These are phyloP conservation scores for Steccherinum ochraceum DNA, from an alignment of 768 basidiomycete species.

Conservation along the genomic window DNA sequence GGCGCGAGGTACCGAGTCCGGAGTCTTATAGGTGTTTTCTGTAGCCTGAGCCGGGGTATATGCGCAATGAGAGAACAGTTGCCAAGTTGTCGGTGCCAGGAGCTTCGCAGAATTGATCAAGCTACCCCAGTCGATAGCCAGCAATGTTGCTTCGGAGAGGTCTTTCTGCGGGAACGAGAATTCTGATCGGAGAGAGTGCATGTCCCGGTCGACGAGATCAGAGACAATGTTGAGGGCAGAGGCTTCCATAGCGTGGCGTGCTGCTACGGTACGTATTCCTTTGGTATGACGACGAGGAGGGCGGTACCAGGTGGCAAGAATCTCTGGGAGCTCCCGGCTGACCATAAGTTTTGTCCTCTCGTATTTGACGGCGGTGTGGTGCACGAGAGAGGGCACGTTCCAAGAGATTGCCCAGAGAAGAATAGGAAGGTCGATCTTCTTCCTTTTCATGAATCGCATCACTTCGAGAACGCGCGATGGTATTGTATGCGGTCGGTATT, in stretches of 20 bases:
- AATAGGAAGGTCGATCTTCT: neutral
- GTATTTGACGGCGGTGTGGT: too few relatives aligned
- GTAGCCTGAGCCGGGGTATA: constrained; percentile 5
- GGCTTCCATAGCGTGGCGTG: neutral
- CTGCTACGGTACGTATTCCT: constrained; percentile 2
- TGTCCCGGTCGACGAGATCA: neutral
- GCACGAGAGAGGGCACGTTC: too few relatives aligned
- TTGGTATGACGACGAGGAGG: constrained; percentile 5
- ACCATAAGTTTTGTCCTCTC: constrained; percentile 1
- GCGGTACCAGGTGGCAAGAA: neutral
- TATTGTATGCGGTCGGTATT: too few relatives aligned
- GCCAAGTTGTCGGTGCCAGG: constrained; percentile 7
- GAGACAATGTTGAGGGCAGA: neutral
- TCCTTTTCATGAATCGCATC: neutral
- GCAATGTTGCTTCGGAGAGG: constrained; percentile 3
- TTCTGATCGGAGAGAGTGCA: neutral
- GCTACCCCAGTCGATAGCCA: constrained; percentile 1
- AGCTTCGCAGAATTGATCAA: neutral
- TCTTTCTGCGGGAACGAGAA: neutral
- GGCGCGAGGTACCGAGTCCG: constrained; percentile 4
- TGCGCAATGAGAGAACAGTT: neutral
- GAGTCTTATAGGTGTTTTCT: constrained; percentile 3
- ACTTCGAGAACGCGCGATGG: neutral
- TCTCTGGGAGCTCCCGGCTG: constrained; percentile 2
- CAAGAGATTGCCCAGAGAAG: neutral